Evolutionary conservation across 805 yeast species (phyloP), one percentile per base, ranked within the genome.

Genomic region (Starmera caribaea): DNA sequence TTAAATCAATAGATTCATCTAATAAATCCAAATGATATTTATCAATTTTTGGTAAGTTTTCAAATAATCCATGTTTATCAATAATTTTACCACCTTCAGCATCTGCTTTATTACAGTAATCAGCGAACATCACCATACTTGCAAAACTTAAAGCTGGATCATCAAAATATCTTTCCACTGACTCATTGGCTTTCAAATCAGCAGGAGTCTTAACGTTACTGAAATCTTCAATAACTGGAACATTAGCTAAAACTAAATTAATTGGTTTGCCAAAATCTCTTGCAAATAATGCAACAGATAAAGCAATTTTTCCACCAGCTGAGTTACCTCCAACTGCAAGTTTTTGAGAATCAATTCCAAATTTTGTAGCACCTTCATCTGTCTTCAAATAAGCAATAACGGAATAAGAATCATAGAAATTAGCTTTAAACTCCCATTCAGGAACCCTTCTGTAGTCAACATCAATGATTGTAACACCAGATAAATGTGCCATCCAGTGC

Each of bases 401-500:
- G 3, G 36, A 28, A 29, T 38, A 47, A 37, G 37, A 38, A 30
- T 41, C 42, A 16, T 46, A 43, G 28, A 36, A 39, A 27, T n/a
- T 16, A 14, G 35, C 26, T 5, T 34, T 26, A n/a, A 32, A 39
- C 5, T 30, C 35, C 38, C 38, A 39, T 15, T 39, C 38, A n/a
- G 41, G 38, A 17, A 36, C 17, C 21, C 26, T 12, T 39, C 38
- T 39, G 14, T 35, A 35, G n/a, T 39, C 31, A 32, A 39, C 38
- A 35, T 39, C 38, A 30, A 46, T 42, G 27, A 53, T 44, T 15
- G 49, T 42, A 8, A 51, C 47, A 29, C 50, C 55, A 10, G 44
- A 16, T 8, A 53, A 24, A 49, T 15, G 50, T 36, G 30, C 53
- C 39, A 41, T 41, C 49, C 38, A 31, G 14, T 38, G 35, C n/a